Percentiles rank a stretch among this genome's conserved stretches.
These are phyloP conservation scores for Clonostachys rosea DNA, from an alignment of 2,329 filamentous ascomycete genomes.

Conservation along the genomic window DNA sequence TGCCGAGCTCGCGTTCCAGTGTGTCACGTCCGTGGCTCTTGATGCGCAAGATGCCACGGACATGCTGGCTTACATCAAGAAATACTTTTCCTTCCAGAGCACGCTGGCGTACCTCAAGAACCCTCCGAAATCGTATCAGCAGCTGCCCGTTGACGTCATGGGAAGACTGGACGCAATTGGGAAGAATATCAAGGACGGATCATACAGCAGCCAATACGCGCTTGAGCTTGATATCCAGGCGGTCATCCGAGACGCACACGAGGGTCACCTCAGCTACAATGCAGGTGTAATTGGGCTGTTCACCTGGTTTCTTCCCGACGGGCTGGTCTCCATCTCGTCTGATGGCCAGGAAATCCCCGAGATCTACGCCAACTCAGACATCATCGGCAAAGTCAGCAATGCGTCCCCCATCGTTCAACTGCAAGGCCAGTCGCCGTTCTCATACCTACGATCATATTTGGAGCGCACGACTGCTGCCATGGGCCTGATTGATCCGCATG, in stretches of 20 bases:
- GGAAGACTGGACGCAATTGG: neutral
- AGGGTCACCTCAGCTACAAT: slow-evolving; percentile 58
- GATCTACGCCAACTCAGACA: neutral
- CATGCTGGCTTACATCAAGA: neutral
- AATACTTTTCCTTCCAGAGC: neutral
- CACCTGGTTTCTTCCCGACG: slow-evolving; percentile 2
- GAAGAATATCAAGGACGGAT: too few species aligned
- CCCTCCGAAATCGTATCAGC: neutral
- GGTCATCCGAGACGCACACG: slow-evolving; percentile 30
- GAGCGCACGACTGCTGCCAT: neutral
- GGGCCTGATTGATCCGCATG: neutral
- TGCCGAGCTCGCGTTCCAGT: neutral
- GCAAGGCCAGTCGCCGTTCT: neutral
- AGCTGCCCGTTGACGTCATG: neutral
- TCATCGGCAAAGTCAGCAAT: neutral
- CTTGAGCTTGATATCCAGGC: too few species aligned
- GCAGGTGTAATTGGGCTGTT: slow-evolving; percentile 34
- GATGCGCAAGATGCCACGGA: neutral
- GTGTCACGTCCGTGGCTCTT: neutral
- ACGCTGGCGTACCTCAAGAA: neutral
- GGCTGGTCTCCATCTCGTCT: neutral
- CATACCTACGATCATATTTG: neutral
- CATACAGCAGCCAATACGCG: too few species aligned
- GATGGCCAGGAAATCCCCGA: neutral
- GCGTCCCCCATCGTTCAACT: neutral